Percentiles rank a stretch among this genome's conserved stretches.
Evolutionary conservation across 1,284 basidiomycete species (phyloP).

Genomic region (Meripilus lineatus): DNA sequence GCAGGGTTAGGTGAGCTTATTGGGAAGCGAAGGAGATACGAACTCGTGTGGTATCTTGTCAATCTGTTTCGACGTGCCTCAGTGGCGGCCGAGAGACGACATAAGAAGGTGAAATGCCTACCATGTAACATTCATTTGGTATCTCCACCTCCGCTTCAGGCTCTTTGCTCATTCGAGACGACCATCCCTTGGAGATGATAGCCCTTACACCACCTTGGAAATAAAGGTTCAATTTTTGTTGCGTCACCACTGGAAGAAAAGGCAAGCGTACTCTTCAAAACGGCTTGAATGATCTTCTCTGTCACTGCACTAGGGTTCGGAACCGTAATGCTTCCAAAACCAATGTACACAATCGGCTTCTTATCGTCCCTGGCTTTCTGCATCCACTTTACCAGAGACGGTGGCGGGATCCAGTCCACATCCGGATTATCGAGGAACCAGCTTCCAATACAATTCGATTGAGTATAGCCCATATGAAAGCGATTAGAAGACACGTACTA

Average conservation of each 20-base stretch:
- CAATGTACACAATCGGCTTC: constrained; percentile 74
- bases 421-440: constrained; percentile 70
- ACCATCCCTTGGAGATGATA: constrained; percentile 79
- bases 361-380: constrained; percentile 49
- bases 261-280: constrained; percentile 45
- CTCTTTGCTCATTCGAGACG: constrained; percentile 46
- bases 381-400: constrained; percentile 51
- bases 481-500: constrained; percentile 33
- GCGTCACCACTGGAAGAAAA: not conserved
- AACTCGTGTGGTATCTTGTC: constrained; percentile 72
- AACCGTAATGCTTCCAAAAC: constrained; percentile 70
- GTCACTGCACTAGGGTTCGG: constrained; percentile 65
- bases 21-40: constrained; percentile 11
- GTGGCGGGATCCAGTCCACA: constrained; percentile 51
- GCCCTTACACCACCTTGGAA: constrained; percentile 55
- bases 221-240: not conserved
- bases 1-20: not conserved
- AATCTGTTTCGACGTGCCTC: constrained; percentile 27
- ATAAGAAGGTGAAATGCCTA: constrained; percentile 14
- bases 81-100: not conserved
- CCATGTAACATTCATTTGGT: constrained; percentile 38
- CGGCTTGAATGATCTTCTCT: constrained; percentile 59
- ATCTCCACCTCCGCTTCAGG: constrained; percentile 35
- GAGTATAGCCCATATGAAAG: not conserved
- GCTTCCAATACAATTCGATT: constrained; percentile 20